Percentiles rank a stretch among this genome's conserved stretches.
phyloP scores from a whole-genome alignment of 2,329 filamentous ascomycete genomes.

The Colletotrichum tamarilloi region DNA sequence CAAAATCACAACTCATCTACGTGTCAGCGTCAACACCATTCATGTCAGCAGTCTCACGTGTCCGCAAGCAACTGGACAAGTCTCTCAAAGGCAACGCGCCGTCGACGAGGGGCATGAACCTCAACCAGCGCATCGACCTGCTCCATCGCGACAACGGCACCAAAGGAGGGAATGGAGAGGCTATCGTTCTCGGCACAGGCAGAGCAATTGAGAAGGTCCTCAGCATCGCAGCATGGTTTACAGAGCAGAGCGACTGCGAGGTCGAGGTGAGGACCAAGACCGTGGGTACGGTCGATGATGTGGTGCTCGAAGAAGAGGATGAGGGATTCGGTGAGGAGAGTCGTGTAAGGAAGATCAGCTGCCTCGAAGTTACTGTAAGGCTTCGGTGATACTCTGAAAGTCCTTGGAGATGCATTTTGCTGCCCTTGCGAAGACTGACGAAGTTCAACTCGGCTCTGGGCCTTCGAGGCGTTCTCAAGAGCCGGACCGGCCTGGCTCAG shows the following conservation, averaged over 20 bases:
- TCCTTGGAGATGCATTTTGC: not conserved
- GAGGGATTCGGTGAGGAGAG: constrained; percentile 48
- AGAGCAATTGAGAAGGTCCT: constrained; percentile 73
- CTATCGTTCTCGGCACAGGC: constrained; percentile 73
- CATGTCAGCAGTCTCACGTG: constrained; percentile 74
- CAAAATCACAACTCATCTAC: constrained; percentile 67
- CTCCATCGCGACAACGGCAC: constrained; percentile 48
- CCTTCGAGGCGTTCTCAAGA: not conserved
- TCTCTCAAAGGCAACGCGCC: constrained; percentile 60
- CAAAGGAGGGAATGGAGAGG: constrained; percentile 48
- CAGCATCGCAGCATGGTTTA: constrained; percentile 73
- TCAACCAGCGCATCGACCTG: constrained; percentile 58
- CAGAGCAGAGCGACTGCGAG: constrained; percentile 66
- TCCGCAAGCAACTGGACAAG: constrained; percentile 70
- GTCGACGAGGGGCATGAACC: constrained; percentile 54
- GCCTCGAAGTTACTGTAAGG: constrained; percentile 60
- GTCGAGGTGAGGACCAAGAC: constrained; percentile 72
- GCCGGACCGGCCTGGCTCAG: too few species aligned
- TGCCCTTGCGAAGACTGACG: not conserved
- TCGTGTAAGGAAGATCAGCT: constrained; percentile 61
- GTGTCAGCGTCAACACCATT: constrained; percentile 74
- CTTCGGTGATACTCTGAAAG: constrained; percentile 51
- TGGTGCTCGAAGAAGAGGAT: constrained; percentile 57
- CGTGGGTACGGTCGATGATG: constrained; percentile 74
- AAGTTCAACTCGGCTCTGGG: not conserved